A percentile compares a stretch with the other conserved stretches of the same genome.
phyloP scores from a whole-genome alignment of 306 rosid species.

The Trifolium pratense region DNA sequence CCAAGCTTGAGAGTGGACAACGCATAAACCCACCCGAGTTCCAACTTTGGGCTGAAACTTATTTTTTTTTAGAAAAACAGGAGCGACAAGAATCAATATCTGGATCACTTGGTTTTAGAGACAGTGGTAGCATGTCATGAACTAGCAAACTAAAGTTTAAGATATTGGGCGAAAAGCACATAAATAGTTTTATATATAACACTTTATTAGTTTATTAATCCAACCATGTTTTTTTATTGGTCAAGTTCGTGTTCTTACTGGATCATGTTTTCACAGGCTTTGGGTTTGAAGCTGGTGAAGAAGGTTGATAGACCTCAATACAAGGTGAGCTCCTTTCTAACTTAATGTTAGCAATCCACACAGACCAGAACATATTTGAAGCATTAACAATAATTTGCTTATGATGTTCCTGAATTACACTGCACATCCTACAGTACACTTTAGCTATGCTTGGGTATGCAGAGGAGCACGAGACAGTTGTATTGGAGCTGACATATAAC shows the following conservation, averaged over 20 bases:
- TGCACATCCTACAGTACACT: slow-evolving; percentile 63
- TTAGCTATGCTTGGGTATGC: slow-evolving; percentile 87
- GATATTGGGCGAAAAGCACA: not conserved
- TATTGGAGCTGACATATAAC: slow-evolving; percentile 93
- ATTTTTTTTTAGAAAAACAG: not conserved
- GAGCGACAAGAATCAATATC: not conserved
- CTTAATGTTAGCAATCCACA: slow-evolving; percentile 9
- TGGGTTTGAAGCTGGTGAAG: slow-evolving; percentile 79
- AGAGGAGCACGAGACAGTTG: slow-evolving; percentile 81
- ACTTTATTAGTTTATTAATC: slow-evolving; percentile 17
- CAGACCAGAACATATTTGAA: slow-evolving; percentile 6
- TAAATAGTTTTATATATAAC: slow-evolving; percentile 1
- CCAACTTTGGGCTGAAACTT: not conserved
- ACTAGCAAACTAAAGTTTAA: slow-evolving; percentile 12
- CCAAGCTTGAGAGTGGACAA: not conserved
- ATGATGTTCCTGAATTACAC: slow-evolving; percentile 25
- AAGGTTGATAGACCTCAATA: slow-evolving; percentile 81
- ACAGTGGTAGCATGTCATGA: not conserved
- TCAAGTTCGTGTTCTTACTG: slow-evolving; percentile 26
- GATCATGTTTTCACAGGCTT: slow-evolving; percentile 59
- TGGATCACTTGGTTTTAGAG: not conserved
- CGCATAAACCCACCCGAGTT: not conserved
- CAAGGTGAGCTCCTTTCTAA: slow-evolving; percentile 60
- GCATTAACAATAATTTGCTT: slow-evolving; percentile 2
- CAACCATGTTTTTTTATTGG: slow-evolving; percentile 23